A percentile compares a stretch with the other conserved stretches of the same genome.
phyloP scores from a whole-genome alignment of 345 rosid species.

The Boechera stricta region DNA sequence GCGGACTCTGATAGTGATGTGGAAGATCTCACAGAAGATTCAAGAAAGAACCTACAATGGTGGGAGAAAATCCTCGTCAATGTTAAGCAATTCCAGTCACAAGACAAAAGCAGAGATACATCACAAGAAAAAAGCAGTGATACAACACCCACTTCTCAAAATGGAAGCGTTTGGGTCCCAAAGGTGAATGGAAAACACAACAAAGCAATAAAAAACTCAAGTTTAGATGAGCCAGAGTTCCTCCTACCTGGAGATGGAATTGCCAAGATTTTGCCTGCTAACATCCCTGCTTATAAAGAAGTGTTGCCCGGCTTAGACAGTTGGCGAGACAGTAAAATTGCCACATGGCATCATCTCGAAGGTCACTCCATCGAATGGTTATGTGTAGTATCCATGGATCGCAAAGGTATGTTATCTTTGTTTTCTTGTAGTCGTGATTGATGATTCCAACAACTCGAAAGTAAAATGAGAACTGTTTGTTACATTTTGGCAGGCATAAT shows the following conservation, averaged over 20 bases:
- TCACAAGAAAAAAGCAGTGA: conserved; percentile 50
- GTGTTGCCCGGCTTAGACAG: conserved; percentile 84
- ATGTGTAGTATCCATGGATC: conserved; percentile 83
- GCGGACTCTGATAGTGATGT: conserved; percentile 75
- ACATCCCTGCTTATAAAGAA: conserved; percentile 69
- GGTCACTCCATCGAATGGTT: conserved; percentile 95
- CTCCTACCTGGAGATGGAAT: conserved; percentile 67
- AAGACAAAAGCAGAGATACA: conserved; percentile 46
- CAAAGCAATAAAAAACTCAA: conserved; percentile 57
- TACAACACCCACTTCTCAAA: conserved; percentile 42
- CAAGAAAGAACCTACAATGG: conserved; percentile 55
- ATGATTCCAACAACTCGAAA: conserved; percentile 6
- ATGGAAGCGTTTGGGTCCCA: conserved; percentile 60
- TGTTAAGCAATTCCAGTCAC: conserved; percentile 56
- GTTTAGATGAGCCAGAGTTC: conserved; percentile 52
- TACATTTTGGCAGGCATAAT: conserved; percentile 66
- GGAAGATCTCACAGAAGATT: conserved; percentile 59
- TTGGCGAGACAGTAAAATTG: conserved; percentile 91
- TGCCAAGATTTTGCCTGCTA: conserved; percentile 69
- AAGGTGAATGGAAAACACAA: conserved; percentile 90
- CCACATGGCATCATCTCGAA: conserved; percentile 88
- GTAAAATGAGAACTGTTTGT: conserved; percentile 11
- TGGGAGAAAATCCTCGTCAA: conserved; percentile 73
- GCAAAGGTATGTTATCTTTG: conserved; percentile 60
- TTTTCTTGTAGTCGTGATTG: neutral